Evolutionary conservation across 2,329 filamentous ascomycete genomes (phyloP).

Genomic region (Cladobotryum protrusum): DNA sequence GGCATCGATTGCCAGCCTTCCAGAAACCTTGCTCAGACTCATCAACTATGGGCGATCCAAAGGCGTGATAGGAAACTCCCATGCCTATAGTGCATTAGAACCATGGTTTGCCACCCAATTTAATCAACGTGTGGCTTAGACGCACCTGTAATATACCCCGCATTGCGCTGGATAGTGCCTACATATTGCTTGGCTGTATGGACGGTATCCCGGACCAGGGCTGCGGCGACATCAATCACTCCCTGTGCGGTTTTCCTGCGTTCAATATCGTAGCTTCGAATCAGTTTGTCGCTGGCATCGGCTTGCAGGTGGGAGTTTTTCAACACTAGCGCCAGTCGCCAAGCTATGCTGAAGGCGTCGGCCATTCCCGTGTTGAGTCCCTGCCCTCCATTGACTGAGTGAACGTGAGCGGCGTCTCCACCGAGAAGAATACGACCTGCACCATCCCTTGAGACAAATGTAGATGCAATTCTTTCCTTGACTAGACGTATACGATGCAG

Average conservation of each 20-base stretch:
- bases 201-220: conserved; percentile 39
- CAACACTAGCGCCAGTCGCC: conserved; percentile 38
- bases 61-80: conserved; percentile 35
- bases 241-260: conserved; percentile 36
- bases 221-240: conserved; percentile 42
- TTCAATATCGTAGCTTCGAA: conserved; percentile 40
- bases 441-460: conserved; percentile 33
- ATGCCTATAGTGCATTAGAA: conserved; percentile 22
- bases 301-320: conserved; percentile 18
- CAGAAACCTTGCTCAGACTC: conserved; percentile 29
- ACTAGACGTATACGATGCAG: conserved; percentile 20
- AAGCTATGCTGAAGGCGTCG: conserved; percentile 49
- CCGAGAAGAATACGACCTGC: conserved; percentile 43
- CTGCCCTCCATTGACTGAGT: conserved; percentile 50
- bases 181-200: conserved; percentile 40
- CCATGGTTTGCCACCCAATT: no score
- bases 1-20: conserved; percentile 33
- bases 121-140: not conserved
- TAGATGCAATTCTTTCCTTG: conserved; percentile 34
- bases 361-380: conserved; percentile 54
- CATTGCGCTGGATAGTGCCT: conserved; percentile 40
- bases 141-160: conserved; percentile 42
- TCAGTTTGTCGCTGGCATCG: conserved; percentile 20
- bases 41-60: conserved; percentile 29
- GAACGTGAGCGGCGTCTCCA: conserved; percentile 52